Base-by-base conservation (phyloP, 768 basidiomycete species). In the Lactarius pseudohatsudake region DNA sequence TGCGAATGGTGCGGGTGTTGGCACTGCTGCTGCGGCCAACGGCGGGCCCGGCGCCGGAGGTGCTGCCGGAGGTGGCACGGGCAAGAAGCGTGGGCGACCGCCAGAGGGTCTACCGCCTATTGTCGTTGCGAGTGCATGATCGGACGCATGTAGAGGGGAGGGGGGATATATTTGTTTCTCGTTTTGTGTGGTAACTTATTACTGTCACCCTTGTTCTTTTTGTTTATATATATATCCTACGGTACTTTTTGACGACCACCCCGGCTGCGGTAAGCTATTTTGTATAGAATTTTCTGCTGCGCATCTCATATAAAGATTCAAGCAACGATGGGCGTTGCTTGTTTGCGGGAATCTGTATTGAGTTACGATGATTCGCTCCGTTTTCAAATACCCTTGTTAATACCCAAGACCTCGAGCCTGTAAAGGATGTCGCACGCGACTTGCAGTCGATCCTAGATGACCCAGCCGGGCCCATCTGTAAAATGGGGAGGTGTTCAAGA, bases 101-200 rank as follows among this genome's bases (percentile, higher is more conserved):
- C 70, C 70, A 60, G 68, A 71, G 61, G 64, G 62, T 20, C 65
- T 70, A 4, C 74, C 76, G 53, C 72, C 75, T 16, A 72, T 75
- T 20, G 73, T 78, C 18, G 71, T 75, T 47, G 74, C 77, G 41
- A 76, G 73, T 62, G 76, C 76, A 26, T 76, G 63, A 67, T 59
- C 18, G 9, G 18, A 45, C 7, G 2, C 20, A 15, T 26, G 55
- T 16, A 40, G 28, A 16, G 28, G n/a, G 38, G 50, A 2, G 38
- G 22, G 13, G n/a, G 22, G 64, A 3, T 55, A 5, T 55, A 34
- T 15, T 36, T 45, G 26, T 45, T 45, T 10, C 43, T n/a, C 43
- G 34, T 57, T 62, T 66, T n/a, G 61, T 36, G 66, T 36, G 57
- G 61, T 62, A 67, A 67, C 65, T 66, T 66, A 66, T 66, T 62